phyloP scores from a whole-genome alignment of 2,329 filamentous ascomycete genomes.

The Clonostachys solani region DNA sequence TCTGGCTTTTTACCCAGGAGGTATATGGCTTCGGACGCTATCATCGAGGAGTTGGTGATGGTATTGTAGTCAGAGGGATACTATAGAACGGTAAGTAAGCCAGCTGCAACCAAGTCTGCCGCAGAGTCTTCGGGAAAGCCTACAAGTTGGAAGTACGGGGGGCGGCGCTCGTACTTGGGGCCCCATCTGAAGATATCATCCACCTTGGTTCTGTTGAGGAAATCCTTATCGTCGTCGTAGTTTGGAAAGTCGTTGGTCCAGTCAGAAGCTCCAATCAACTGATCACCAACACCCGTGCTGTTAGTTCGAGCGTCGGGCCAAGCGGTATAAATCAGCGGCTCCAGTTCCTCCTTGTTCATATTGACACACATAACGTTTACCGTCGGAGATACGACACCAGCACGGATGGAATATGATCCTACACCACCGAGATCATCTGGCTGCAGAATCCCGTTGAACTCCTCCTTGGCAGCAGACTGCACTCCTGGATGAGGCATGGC shows the following conservation, averaged over 20 bases:
- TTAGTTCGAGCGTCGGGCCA: constrained; percentile 46
- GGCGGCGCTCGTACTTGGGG: constrained; percentile 38
- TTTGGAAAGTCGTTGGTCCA: constrained; percentile 34
- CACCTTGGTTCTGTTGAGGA: constrained; percentile 53
- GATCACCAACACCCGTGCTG: constrained; percentile 24
- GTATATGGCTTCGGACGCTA: constrained; percentile 53
- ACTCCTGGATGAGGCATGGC: constrained; percentile 73
- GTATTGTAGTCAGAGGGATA: constrained; percentile 63
- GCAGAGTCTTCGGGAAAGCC: constrained; percentile 24
- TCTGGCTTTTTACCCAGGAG: constrained; percentile 49
- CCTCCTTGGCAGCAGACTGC: constrained; percentile 57
- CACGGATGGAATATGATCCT: constrained; percentile 64
- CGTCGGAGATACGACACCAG: constrained; percentile 65
- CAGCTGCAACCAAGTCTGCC: constrained; percentile 7
- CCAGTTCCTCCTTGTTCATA: constrained; percentile 53
- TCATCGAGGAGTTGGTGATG: constrained; percentile 47
- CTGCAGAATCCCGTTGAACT: constrained; percentile 63
- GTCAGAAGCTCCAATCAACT: constrained; percentile 20
- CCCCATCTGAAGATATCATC: constrained; percentile 72
- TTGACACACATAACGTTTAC: constrained; percentile 73
- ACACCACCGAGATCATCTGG: constrained; percentile 60
- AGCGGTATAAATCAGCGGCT: constrained; percentile 57
- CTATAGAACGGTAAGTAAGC: constrained; percentile 14
- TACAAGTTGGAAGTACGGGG: constrained; percentile 47
- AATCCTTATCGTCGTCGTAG: constrained; percentile 19